phyloP scores from a whole-genome alignment of 257 asterid species.

The Prunella vulgaris region DNA sequence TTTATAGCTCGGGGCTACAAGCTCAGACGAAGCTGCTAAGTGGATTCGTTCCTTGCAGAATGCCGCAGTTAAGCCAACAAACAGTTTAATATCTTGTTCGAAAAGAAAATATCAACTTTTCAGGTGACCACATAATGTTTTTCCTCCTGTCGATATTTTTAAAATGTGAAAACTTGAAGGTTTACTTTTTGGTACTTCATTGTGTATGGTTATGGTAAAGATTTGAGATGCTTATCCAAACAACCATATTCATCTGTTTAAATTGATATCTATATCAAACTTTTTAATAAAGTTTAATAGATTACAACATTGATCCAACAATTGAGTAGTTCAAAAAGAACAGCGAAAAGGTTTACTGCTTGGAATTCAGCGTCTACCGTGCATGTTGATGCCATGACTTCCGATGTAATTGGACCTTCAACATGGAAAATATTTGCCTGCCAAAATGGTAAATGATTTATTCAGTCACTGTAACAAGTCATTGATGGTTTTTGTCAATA shows the following conservation, averaged over 20 bases:
- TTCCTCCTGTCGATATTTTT: background rate
- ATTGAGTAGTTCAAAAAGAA: constrained; percentile 57
- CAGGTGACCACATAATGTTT: constrained; percentile 36
- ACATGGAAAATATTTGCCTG: constrained; percentile 89
- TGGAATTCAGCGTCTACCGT: constrained; percentile 38
- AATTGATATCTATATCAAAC: background rate
- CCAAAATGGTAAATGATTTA: constrained; percentile 54
- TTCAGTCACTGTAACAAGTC: background rate
- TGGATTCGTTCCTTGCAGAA: constrained; percentile 72
- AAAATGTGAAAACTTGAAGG: background rate
- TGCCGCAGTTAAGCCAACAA: constrained; percentile 52
- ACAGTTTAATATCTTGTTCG: constrained; percentile 34
- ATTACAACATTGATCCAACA: constrained; percentile 20
- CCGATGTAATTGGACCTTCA: constrained; percentile 78
- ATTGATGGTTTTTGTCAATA: background rate
- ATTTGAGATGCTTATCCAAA: background rate
- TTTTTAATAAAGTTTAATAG: background rate
- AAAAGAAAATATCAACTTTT: constrained; percentile 75
- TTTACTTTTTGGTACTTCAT: background rate
- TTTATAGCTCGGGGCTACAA: constrained; percentile 69
- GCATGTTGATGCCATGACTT: constrained; percentile 60
- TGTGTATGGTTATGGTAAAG: background rate
- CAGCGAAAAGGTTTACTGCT: constrained; percentile 33
- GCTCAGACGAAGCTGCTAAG: constrained; percentile 82
- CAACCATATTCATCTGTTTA: background rate